A percentile compares a stretch with the other conserved stretches of the same genome.
Conservation (phyloP, 2,329 filamentous ascomycete genomes). For the Aspergillus pseudoviridinutans region DNA sequence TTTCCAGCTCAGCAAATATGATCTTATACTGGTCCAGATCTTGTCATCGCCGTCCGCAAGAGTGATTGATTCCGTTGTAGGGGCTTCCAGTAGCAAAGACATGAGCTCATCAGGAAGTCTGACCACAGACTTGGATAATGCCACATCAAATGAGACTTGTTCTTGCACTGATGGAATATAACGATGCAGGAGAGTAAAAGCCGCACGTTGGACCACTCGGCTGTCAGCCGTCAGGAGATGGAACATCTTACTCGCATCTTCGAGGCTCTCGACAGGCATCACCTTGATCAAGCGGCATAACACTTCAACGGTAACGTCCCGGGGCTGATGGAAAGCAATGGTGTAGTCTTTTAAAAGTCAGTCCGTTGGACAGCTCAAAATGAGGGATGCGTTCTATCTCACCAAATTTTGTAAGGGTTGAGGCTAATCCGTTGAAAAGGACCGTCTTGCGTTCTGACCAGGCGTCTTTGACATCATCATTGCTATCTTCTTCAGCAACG, state of each 20-base stretch:
- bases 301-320: constrained; percentile 70
- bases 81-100: constrained; percentile 75
- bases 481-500: constrained; percentile 57
- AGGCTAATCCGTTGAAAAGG: constrained; percentile 55
- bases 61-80: constrained; percentile 63
- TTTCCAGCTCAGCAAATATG: constrained; percentile 85
- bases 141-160: constrained; percentile 73
- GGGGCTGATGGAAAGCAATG: constrained; percentile 59
- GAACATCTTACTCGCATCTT: constrained; percentile 67
- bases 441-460: constrained; percentile 58
- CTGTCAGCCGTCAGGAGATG: constrained; percentile 72
- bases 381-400: constrained; percentile 10
- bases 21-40: constrained; percentile 67
- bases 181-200: constrained; percentile 74
- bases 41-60: constrained; percentile 60
- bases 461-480: constrained; percentile 80
- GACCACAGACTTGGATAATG: constrained; percentile 52
- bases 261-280: constrained; percentile 59
- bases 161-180: constrained; percentile 77
- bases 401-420: constrained; percentile 40
- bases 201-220: constrained; percentile 69
- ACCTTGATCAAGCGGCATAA: constrained; percentile 66
- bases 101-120: constrained; percentile 78
- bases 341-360: constrained; percentile 37
- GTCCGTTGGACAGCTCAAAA: constrained; percentile 1